Base-by-base conservation (phyloP, 2,329 filamentous ascomycete genomes). In the Aspergillus tanneri region DNA sequence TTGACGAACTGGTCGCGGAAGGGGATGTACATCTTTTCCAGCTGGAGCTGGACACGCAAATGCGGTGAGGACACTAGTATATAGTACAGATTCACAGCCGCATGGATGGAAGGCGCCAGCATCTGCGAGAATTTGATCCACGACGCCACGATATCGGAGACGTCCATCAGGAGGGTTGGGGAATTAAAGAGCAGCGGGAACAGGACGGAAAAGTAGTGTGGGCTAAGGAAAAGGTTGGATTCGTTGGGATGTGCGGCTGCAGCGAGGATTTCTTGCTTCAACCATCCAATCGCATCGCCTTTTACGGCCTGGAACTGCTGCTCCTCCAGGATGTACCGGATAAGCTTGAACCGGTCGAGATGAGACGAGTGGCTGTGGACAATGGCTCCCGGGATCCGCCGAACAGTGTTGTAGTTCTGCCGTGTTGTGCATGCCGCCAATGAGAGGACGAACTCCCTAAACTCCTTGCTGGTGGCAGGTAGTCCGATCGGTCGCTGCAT, bases 31-130 rank as follows among this genome's bases (percentile, higher is more conserved):
- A 66, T 64, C 49, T 67, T 66, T 18, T 62, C 59, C 2, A 83
- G 70, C 25, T 75, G 72, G 1, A 84, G 65, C 1, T 61, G 60
- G 16, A 71, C 60, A 24, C 77, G 74, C 1, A 83, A 64, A 12
- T 72, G 67, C 10, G 69, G 59, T 0, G 79, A 79, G 1, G 72
- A 73, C 2, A 82, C 65, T 1, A 84, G 67, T 0, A 83, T 64
- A 57, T 80, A 82, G 56, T 83, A 77, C n/a, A 84, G 75, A 53
- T 79, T 84, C 24, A 84, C 68, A 0, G 75, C 72, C 1, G 79
- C 75, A 19, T 83, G 75, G 52, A 80, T 77, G 57, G 80, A 78
- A 2, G 68, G 62, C 2, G 64, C 61, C 14, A 68, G 43, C 1
- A 72, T 72, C 27, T 80, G 67, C 16, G 80, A 77, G 28, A 77